Evolutionary conservation across 345 rosid genomes (phyloP).

Genomic region (Eucalyptus curtisii): DNA sequence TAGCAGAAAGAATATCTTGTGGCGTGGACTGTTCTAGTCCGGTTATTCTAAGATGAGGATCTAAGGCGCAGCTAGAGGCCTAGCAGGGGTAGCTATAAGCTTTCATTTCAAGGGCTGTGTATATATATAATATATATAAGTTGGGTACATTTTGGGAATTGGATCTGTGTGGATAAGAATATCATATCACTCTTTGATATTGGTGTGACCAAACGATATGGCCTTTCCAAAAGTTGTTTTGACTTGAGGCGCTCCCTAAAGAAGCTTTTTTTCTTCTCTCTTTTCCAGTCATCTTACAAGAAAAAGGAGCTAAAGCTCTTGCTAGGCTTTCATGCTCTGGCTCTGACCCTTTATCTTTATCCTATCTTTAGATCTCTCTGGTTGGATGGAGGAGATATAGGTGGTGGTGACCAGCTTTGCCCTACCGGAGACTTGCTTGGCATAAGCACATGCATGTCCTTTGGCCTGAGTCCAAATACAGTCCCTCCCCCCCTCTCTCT

Average conservation of each 20-base stretch:
- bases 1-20: not conserved
- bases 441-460: not conserved
- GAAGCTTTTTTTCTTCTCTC: not conserved
- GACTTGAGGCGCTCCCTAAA: not conserved
- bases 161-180: not conserved
- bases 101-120: not conserved
- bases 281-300: not conserved
- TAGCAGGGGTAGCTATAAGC: not conserved
- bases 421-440: not conserved
- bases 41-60: not conserved
- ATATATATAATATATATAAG: not conserved
- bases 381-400: not conserved
- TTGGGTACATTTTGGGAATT: not conserved
- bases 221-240: not conserved
- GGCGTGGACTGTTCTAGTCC: not conserved
- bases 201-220: not conserved
- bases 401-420: not conserved
- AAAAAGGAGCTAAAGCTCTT: not conserved
- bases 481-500: not conserved
- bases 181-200: not conserved
- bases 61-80: not conserved
- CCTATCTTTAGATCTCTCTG: not conserved
- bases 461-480: not conserved
- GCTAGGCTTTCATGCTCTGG: not conserved
- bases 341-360: not conserved